Conservation (phyloP, 306 rosid species). For the Mimosa pudica region DNA sequence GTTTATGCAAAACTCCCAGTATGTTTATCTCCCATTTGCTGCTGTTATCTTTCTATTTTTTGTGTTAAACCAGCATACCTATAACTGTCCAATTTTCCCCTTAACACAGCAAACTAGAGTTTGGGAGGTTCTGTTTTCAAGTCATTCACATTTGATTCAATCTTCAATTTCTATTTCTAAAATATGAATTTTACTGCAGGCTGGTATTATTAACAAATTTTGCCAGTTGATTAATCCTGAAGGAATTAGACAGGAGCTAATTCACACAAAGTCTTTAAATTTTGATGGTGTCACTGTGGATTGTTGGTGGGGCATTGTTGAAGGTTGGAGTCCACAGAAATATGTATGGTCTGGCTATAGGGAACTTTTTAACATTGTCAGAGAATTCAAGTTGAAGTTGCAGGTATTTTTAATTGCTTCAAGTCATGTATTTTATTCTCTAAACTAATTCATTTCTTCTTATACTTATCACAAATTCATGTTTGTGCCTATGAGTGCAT, state of each 20-base stretch:
- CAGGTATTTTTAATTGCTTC: slow-evolving; percentile 60
- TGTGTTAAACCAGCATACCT: slow-evolving; percentile 1
- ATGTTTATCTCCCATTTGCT: slow-evolving; percentile 44
- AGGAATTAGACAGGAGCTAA: slow-evolving; percentile 75
- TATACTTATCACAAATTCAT: neutral
- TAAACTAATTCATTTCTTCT: slow-evolving; percentile 4
- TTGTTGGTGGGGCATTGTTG: slow-evolving; percentile 99
- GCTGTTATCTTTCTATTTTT: neutral
- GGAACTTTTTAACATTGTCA: slow-evolving; percentile 73
- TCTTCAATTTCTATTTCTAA: slow-evolving; percentile 32
- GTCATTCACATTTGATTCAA: slow-evolving; percentile 20
- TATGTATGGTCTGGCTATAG: slow-evolving; percentile 95
- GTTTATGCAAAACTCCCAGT: slow-evolving; percentile 74
- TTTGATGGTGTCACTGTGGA: slow-evolving; percentile 83
- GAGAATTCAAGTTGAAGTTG: slow-evolving; percentile 79
- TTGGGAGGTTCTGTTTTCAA: slow-evolving; percentile 27
- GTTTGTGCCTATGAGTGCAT: neutral
- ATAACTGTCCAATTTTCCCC: slow-evolving; percentile 9
- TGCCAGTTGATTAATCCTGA: slow-evolving; percentile 91
- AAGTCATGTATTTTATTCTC: slow-evolving; percentile 23
- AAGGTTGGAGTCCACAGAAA: slow-evolving; percentile 88
- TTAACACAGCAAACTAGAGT: slow-evolving; percentile 13
- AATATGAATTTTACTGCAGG: slow-evolving; percentile 57
- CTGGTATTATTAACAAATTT: slow-evolving; percentile 71
- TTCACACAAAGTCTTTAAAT: slow-evolving; percentile 70